Evolutionary conservation across 1,139 yeast genomes (phyloP), one percentile per base, ranked within the genome.

Genomic region (Yamadazyma buinensis): DNA sequence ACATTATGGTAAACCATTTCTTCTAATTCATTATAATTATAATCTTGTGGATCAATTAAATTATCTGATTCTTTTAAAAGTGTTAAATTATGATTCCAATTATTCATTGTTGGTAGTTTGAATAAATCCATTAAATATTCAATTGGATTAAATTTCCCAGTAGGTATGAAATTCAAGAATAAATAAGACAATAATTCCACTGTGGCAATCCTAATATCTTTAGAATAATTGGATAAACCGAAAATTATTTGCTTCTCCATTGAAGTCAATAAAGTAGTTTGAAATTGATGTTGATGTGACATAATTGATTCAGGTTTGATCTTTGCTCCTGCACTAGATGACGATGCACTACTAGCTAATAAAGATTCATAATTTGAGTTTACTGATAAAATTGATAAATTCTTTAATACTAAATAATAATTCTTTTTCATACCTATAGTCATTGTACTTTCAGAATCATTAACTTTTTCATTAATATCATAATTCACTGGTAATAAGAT

Each of bases 221-320:
- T 52, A 11, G 54, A 52, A 32, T 43, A 57, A 34, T 62, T 62
- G 1, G 64, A 44, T 28, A 69, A 55, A 4, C 68, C 64, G 36
- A 49, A 54, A 5, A 49, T 35, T 25, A 67, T 32, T 1, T 50
- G 32, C 30, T 64, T 66, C 29, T 65, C 70, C 39, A 65, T 52
- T 1, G 62, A 37, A 2, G 49, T 31, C 30, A 69, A 51, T 14
- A 69, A 41, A 25, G 46, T 43, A 10, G 40, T 34, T 47, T 69
- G 75, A 40, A 54, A 67, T 37, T 52, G 64, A 41, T 66, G 58
- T 39, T 69, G 75, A 32, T 59, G 69, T 8, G 54, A 35, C 73
- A 68, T 67, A 22, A 69, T 55, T 0, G 64, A 46, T 33, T 69
- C 75, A 0, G 75, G 74, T 35, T 67, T 67, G 55, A 65, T 41